These are phyloP conservation scores for Penicillium herquei DNA, from an alignment of 495 filamentous ascomycete species.

Conservation along the genomic window DNA sequence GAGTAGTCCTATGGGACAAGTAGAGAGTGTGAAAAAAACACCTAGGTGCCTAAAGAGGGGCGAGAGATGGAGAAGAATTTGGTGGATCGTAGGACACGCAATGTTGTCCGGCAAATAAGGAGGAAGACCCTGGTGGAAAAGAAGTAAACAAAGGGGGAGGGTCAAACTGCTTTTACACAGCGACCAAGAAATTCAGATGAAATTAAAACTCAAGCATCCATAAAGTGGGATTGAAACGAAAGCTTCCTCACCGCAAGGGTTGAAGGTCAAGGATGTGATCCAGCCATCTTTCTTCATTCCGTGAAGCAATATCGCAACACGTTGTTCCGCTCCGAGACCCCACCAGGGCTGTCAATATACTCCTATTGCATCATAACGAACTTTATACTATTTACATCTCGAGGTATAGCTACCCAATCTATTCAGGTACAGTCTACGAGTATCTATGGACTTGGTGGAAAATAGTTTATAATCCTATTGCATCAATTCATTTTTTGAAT, in stretches of 20 bases:
- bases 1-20: neutral
- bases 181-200: constrained; percentile 5
- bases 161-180: constrained; percentile 5
- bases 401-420: too few relatives aligned
- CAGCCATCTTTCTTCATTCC: constrained; percentile 12
- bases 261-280: constrained; percentile 4
- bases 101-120: constrained; percentile 3
- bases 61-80: constrained; percentile 9
- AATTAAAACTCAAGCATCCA: constrained; percentile 8
- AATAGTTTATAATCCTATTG: too few relatives aligned
- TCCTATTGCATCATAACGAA: constrained; percentile 22
- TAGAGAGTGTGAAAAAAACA: constrained; percentile 4
- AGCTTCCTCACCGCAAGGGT: constrained; percentile 17
- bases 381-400: neutral
- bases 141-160: neutral
- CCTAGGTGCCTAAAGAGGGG: constrained; percentile 12
- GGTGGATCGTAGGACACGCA: constrained; percentile 11
- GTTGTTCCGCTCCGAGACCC: constrained; percentile 11
- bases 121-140: constrained; percentile 3
- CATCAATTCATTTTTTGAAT: neutral
- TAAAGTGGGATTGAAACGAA: constrained; percentile 11
- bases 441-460: neutral
- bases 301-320: constrained; percentile 23
- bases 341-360: constrained; percentile 6
- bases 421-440: neutral